These are phyloP conservation scores for Echium plantagineum DNA, from an alignment of 257 asterid genomes.

Conservation along the genomic window DNA sequence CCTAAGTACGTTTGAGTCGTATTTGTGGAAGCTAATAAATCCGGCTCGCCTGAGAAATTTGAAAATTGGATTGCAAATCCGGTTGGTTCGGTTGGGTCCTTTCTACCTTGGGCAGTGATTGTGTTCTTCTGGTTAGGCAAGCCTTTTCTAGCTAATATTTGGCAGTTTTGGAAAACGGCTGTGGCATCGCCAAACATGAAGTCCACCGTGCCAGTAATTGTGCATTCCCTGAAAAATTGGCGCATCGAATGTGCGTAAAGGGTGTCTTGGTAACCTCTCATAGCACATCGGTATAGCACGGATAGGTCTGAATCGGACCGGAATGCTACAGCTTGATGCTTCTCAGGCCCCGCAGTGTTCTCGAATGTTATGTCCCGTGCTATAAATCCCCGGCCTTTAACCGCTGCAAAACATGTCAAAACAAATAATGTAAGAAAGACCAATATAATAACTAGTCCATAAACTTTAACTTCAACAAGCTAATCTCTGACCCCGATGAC, in stretches of 20 bases:
- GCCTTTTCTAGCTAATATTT: conserved; percentile 42
- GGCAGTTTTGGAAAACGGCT: conserved; percentile 52
- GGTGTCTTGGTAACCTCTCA: conserved; percentile 59
- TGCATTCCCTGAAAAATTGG: conserved; percentile 51
- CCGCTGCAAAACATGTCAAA: conserved; percentile 26
- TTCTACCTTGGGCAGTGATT: conserved; percentile 59
- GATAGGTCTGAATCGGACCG: conserved; percentile 50
- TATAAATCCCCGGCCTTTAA: conserved; percentile 48
- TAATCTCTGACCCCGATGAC: too few relatives aligned
- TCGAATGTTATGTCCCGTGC: conserved; percentile 54
- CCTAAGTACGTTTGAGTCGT: conserved; percentile 42
- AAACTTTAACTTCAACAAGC: too few relatives aligned
- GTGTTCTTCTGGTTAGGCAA: conserved; percentile 46
- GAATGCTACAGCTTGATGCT: conserved; percentile 62
- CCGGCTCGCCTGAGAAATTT: conserved; percentile 31
- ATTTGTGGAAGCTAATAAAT: conserved; percentile 11
- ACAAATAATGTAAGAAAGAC: too few relatives aligned
- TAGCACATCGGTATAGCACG: conserved; percentile 36
- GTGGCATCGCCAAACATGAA: conserved; percentile 62
- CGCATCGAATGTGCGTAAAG: conserved; percentile 49
- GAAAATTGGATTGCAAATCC: conserved; percentile 58
- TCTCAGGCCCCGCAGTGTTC: conserved; percentile 65
- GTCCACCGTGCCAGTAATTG: conserved; percentile 50
- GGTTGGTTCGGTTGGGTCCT: conserved; percentile 20
- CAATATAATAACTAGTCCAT: too few relatives aligned